A percentile compares a stretch with the other conserved stretches of the same genome.
phyloP scores from a whole-genome alignment of 129 eudicot genomes.

The Escallonia herrerae region DNA sequence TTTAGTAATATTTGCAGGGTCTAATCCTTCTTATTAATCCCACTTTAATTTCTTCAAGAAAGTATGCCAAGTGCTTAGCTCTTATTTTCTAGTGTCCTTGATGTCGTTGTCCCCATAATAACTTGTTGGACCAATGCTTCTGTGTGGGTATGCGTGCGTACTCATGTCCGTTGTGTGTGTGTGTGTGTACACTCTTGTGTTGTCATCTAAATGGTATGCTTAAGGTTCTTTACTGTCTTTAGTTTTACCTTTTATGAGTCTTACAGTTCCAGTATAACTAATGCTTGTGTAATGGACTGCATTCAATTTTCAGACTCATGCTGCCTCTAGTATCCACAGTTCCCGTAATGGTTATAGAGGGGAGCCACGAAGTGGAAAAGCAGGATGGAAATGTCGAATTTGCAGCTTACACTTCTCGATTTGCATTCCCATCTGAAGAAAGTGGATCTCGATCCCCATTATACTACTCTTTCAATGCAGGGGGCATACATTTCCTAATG shows the following conservation, averaged over 20 bases:
- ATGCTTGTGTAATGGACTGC: background rate
- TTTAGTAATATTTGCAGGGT: too few relatives aligned
- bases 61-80: too few relatives aligned
- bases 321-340: conserved; percentile 63
- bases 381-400: conserved; percentile 57
- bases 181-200: too few relatives aligned
- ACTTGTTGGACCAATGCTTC: too few relatives aligned
- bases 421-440: conserved; percentile 79
- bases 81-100: too few relatives aligned
- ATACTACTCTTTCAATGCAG: conserved; percentile 90
- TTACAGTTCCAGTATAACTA: background rate
- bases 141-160: too few relatives aligned
- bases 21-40: too few relatives aligned
- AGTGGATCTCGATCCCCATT: conserved; percentile 69
- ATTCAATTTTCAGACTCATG: conserved; percentile 63
- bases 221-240: background rate
- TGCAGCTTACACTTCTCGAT: conserved; percentile 72
- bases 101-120: too few relatives aligned
- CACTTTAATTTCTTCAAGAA: too few relatives aligned
- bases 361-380: conserved; percentile 85
- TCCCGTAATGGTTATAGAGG: conserved; percentile 88
- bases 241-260: background rate
- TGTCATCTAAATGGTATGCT: too few relatives aligned
- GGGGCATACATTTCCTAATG: conserved; percentile 90
- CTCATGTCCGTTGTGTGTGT: too few relatives aligned